Base-by-base conservation (phyloP, 78 protist genomes). In the Tieghemostelium lacteum region DNA sequence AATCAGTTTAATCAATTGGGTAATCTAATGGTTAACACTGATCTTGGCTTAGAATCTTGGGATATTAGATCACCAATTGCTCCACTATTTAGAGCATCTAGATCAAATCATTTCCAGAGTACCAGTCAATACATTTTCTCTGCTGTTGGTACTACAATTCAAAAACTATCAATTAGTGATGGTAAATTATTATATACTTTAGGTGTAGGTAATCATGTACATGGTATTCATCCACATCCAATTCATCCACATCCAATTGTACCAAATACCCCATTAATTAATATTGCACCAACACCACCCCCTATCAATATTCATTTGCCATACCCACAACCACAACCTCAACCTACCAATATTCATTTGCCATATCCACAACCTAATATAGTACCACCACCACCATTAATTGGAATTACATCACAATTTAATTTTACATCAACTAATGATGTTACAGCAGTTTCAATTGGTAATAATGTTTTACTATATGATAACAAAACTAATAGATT, bases 21-120 rank as follows among this genome's bases (percentile, higher is more conserved):
- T n/a, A 22, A 42, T 8, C 34, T 83, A 1, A 24, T 83, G 2
- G 61, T 39, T 0, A 61, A 36, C 34, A 58, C 63, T 2, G 19
- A 24, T 20, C 50, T 63, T 14, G 26, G 55, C 19, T 69, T 83
- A 17, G 66, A 60, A 28, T 39, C 39, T 2, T 83, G 91, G 91
- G 91, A 83, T 58, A 37, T 83, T 10, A 54, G 89, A 45, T 55
- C 24, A n/a, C 70, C 29, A 5, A 19, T n/a, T 22, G 28, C 10
- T 17, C 80, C 91, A 4, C 4, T 83, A 26, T 62, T 54, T 22
- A 49, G 55, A 29, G 28, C 69, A 36, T 62, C 74, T 24, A 24
- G 58, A 14, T 40, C 75, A 52, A 24, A 36, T 28, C 39, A n/a
- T 34, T 64, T 28, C 42, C 66, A 66, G 22, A 31, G 76, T 16